These are phyloP conservation scores for Picea sitchensis DNA, from an alignment of 75 land plant genomes.

Conservation along the genomic window DNA sequence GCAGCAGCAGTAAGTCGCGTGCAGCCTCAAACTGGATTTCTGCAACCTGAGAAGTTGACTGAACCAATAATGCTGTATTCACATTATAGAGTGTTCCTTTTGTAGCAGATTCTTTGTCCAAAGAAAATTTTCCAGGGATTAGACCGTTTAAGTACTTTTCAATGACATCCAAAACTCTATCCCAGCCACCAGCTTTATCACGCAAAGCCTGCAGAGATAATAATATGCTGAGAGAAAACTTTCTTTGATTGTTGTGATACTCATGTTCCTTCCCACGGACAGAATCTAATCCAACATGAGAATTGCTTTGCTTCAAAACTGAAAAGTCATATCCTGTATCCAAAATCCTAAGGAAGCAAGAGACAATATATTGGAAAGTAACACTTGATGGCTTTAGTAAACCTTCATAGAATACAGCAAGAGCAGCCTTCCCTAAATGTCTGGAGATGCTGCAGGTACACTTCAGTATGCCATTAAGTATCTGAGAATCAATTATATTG, in stretches of 20 bases:
- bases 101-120: conserved; percentile 7
- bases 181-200: conserved; percentile 61
- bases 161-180: conserved; percentile 51
- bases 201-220: conserved; percentile 48
- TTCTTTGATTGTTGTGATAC: conserved; percentile 58
- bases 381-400: conserved; percentile 33
- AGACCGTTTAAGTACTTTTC: conserved; percentile 50
- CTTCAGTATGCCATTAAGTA: conserved; percentile 47
- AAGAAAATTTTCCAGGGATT: conserved; percentile 26
- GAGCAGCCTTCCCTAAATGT: conserved; percentile 65
- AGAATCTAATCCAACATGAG: conserved; percentile 57
- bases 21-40: conserved; percentile 82
- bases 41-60: conserved; percentile 71
- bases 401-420: conserved; percentile 62
- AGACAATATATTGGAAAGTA: conserved; percentile 48
- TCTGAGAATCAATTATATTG: conserved; percentile 30
- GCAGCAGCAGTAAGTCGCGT: conserved; percentile 67
- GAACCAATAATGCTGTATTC: conserved; percentile 45
- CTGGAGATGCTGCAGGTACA: conserved; percentile 45
- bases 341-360: conserved; percentile 50
- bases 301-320: conserved; percentile 7
- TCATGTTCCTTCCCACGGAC: conserved; percentile 43
- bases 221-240: conserved; percentile 60
- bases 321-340: conserved; percentile 63
- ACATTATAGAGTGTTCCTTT: conserved; percentile 14